Percentiles rank a stretch among this genome's conserved stretches.
Conservation (phyloP, 805 yeast genomes). For the Diddensiella santjacobensis region DNA sequence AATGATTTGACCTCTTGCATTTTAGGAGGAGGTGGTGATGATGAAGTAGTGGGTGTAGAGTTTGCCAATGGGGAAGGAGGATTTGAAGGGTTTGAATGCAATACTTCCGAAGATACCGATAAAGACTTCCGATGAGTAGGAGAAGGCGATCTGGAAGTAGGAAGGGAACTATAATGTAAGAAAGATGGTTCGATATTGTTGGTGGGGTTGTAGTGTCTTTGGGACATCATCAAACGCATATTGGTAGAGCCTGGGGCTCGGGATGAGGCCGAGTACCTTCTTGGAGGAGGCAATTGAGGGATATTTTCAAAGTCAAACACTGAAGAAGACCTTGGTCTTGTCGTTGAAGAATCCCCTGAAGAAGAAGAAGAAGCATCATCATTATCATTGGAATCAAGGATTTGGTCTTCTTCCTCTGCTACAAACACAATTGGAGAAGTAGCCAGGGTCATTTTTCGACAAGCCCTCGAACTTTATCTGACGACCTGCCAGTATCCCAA, state of each 20-base stretch:
- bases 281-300: constrained; percentile 9
- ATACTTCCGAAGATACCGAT: too few species aligned
- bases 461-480: too few species aligned
- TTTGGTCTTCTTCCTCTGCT: not conserved
- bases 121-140: not conserved
- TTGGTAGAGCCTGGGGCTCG: not conserved
- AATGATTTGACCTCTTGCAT: not conserved
- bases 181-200: not conserved
- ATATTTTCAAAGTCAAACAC: constrained; percentile 2
- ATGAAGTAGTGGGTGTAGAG: not conserved
- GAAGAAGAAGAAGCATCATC: too few species aligned
- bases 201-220: not conserved
- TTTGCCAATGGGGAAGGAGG: not conserved
- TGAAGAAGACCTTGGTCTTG: not conserved
- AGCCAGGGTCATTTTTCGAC: too few species aligned
- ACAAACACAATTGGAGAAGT: not conserved
- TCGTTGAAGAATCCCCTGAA: too few species aligned
- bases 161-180: not conserved
- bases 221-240: not conserved
- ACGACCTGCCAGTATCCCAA: too few species aligned
- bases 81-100: too few species aligned
- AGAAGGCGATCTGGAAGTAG: not conserved
- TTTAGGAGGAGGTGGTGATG: not conserved
- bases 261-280: not conserved
- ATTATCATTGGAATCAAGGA: not conserved